These are phyloP conservation scores for Infundibulicybe gibba DNA, from an alignment of 768 basidiomycete species.

Conservation along the genomic window DNA sequence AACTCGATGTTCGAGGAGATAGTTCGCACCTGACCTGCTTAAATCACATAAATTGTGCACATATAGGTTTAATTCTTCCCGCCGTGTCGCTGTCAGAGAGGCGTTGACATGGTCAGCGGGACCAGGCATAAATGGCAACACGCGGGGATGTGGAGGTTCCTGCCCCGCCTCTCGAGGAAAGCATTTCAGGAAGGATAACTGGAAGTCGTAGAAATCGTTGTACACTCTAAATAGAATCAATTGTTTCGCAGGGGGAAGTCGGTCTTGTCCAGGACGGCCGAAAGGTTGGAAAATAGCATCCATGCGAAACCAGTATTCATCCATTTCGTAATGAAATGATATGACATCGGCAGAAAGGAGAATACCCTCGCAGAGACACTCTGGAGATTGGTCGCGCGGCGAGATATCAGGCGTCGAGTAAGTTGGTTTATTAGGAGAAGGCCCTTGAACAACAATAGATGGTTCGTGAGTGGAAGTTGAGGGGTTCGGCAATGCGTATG, in stretches of 20 bases:
- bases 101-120: conserved; percentile 84
- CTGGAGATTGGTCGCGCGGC: conserved; percentile 36
- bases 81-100: conserved; percentile 73
- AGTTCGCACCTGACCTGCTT: conserved; percentile 59
- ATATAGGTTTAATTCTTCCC: conserved; percentile 87
- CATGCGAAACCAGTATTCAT: conserved; percentile 97
- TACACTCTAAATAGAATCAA: conserved; percentile 93
- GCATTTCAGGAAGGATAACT: conserved; percentile 78
- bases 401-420: conserved; percentile 17
- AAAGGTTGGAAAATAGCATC: conserved; percentile 89
- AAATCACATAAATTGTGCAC: conserved; percentile 76
- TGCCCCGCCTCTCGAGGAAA: conserved; percentile 94
- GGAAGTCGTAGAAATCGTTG: conserved; percentile 98
- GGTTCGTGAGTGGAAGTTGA: conserved; percentile 15
- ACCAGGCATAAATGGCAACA: conserved; percentile 97
- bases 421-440: conserved; percentile 21
- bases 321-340: conserved; percentile 96
- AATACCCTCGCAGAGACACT: conserved; percentile 74
- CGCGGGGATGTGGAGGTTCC: conserved; percentile 57
- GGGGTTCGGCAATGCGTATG: conserved; percentile 26
- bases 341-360: conserved; percentile 86
- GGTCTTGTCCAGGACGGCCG: conserved; percentile 48
- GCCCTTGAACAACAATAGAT: conserved; percentile 17
- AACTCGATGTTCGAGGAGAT: conserved; percentile 78
- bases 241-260: conserved; percentile 64